Percentiles rank a stretch among this genome's conserved stretches.
These are phyloP conservation scores for Solanum rostratum DNA, from an alignment of 257 asterid genomes.

Conservation along the genomic window DNA sequence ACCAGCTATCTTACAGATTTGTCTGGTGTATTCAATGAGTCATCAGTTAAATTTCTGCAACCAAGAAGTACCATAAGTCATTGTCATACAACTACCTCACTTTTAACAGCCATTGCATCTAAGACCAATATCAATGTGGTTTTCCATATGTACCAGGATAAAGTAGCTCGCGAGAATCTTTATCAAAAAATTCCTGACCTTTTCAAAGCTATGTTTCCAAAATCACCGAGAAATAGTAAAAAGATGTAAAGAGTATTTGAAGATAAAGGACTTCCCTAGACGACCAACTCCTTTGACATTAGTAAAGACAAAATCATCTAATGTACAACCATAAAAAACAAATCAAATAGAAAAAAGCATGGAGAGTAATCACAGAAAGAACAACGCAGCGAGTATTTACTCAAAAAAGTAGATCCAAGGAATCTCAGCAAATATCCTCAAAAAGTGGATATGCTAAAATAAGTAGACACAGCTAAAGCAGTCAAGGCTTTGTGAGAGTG, in stretches of 20 bases:
- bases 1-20: background rate
- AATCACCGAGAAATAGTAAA: background rate
- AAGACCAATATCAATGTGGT: background rate
- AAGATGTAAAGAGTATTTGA: background rate
- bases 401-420: background rate
- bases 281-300: background rate
- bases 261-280: background rate
- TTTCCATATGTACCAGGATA: background rate
- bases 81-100: background rate
- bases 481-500: background rate
- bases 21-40: background rate
- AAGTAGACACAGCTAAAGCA: background rate
- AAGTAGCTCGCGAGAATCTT: background rate
- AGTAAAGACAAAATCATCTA: background rate
- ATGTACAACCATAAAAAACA: background rate
- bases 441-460: background rate
- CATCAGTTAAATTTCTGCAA: background rate
- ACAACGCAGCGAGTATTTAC: background rate
- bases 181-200: background rate
- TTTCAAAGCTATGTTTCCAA: background rate
- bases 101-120: background rate
- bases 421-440: background rate
- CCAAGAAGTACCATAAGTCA: background rate
- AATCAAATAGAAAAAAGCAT: background rate
- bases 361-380: background rate